Evolutionary conservation across 106 monocot genomes (phyloP).

Genomic region (Dioscorea zingiberensis): DNA sequence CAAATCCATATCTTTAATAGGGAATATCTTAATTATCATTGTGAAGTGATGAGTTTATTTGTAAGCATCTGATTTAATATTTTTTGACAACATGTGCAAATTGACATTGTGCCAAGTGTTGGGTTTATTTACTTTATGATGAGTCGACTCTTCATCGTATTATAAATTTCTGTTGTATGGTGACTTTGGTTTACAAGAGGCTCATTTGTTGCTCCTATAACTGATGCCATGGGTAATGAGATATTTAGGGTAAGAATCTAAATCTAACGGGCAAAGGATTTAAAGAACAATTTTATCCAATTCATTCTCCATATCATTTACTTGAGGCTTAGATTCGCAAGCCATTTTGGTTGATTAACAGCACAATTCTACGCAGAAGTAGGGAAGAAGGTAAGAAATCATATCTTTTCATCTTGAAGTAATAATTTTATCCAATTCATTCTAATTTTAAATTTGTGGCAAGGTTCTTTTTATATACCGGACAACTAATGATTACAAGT

Average conservation of each 20-base stretch:
- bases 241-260: conserved; percentile 69
- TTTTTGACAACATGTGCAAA: too few species aligned
- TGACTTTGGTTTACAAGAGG: conserved; percentile 38
- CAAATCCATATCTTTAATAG: too few species aligned
- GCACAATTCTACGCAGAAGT: conserved; percentile 95
- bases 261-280: background rate
- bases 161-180: too few species aligned
- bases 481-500: background rate
- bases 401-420: background rate
- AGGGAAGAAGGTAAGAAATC: conserved; percentile 69
- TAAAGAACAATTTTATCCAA: background rate
- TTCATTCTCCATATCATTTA: conserved; percentile 17
- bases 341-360: conserved; percentile 98
- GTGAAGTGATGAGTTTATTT: too few species aligned
- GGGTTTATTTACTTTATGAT: too few species aligned
- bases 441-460: too few species aligned
- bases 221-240: conserved; percentile 83
- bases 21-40: too few species aligned
- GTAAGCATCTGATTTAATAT: too few species aligned
- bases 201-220: conserved; percentile 81
- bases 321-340: conserved; percentile 72
- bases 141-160: too few species aligned
- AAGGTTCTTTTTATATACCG: too few species aligned
- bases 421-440: background rate
- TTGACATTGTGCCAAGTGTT: too few species aligned